Evolutionary conservation across 2,329 filamentous ascomycete genomes (phyloP), one percentile per base, ranked within the genome.

Genomic region (Penicillium sp.): DNA sequence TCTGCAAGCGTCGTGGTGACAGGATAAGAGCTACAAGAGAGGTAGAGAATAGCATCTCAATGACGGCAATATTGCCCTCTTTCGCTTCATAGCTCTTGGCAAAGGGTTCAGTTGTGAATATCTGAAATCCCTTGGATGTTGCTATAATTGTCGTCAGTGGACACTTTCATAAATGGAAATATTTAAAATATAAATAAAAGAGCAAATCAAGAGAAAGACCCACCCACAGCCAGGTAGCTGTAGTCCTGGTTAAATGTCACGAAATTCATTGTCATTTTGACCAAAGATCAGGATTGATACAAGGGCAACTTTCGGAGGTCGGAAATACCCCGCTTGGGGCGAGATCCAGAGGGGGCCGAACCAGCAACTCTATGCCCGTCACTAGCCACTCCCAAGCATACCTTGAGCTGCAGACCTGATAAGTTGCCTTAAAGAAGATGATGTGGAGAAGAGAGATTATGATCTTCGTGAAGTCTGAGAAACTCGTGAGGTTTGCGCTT

Each of bases 181-280:
- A 23, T 23, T 23, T 23, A 23, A n/a, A 16, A 49, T 29, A 53
- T 11, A 27, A 5, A 32, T n/a, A n/a, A 45, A 60, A 19, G 51
- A 48, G 42, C 9, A 23, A 6, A 30, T 14, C 14, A 5, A 27
- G 32, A 34, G 16, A 34, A 36, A 23, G 26, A 51, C 87, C 70
- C 80, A 91, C 91, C 93, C 65, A 99, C 92, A 78, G 93, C 93
- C 61, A 99, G 82, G 75, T 93, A 93, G 82, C 90, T 96, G 79
- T 96, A 91, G 80, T 99, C 94, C 80, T 99, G 94, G 76, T 99
- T 99, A 77, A 97, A 99, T 39, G 93, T 97, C 67, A 99, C 91
- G 77, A 96, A 99, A 76, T 99, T 99, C 79, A 97, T 91, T 45
- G 86, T 77, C 86, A 90, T 90, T 57, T 70, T 81, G 60, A 44